Conservation (phyloP, 2,329 filamentous ascomycete genomes). For the Fusarium xyrophilum region DNA sequence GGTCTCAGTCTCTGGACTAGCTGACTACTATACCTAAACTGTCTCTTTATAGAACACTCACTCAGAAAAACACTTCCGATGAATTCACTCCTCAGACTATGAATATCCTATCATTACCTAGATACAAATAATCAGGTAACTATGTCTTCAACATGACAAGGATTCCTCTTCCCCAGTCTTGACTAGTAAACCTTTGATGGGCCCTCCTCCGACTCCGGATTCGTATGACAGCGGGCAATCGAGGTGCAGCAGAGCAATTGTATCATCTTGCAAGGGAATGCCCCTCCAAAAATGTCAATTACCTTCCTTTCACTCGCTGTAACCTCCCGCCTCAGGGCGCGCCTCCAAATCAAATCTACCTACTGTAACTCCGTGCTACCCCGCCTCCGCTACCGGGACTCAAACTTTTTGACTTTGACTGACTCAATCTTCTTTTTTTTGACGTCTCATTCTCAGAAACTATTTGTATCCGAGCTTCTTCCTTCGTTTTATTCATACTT, state of each 20-base stretch:
- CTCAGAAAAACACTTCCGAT: background rate
- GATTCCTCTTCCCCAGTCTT: conserved; percentile 1
- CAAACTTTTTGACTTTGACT: conserved; percentile 21
- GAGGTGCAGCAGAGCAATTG: background rate
- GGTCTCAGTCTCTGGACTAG: background rate
- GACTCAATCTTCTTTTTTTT: conserved; percentile 19
- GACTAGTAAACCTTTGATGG: background rate
- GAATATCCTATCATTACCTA: background rate
- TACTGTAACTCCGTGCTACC: conserved; percentile 3
- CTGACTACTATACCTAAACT: background rate
- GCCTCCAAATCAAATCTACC: conserved; percentile 7
- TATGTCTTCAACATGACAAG: background rate
- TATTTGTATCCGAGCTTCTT: conserved; percentile 17
- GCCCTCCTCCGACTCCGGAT: conserved; percentile 17
- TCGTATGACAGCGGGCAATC: conserved; percentile 12
- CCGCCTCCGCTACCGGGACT: conserved; percentile 23
- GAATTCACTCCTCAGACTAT: background rate
- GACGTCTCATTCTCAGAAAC: conserved; percentile 2
- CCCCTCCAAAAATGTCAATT: conserved; percentile 14
- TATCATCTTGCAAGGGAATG: conserved; percentile 1
- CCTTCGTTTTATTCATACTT: background rate
- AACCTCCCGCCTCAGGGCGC: background rate
- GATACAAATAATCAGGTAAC: background rate
- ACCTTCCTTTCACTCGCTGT: background rate
- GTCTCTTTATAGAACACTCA: background rate